Evolutionary conservation across 352 stramenopile species (phyloP).

Genomic region (Pythium periplocum): DNA sequence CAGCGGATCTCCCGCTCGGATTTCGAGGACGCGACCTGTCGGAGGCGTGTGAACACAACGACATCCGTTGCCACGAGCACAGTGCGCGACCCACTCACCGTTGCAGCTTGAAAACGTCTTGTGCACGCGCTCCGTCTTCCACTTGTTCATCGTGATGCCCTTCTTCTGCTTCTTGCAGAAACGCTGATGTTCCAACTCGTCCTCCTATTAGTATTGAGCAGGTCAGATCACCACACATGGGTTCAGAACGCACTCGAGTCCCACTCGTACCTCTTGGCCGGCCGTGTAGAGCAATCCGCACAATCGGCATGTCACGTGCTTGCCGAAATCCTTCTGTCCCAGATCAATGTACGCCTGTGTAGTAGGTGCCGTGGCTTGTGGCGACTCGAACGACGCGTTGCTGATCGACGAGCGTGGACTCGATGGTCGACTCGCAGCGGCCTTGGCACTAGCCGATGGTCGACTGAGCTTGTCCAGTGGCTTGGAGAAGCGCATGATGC

Average conservation of each 20-base stretch:
- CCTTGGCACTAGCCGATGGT: not conserved
- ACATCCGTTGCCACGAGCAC: not conserved
- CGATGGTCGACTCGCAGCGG: too few relatives aligned
- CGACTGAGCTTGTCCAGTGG: constrained; percentile 6
- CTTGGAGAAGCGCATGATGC: constrained; percentile 20
- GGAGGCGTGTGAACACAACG: not conserved
- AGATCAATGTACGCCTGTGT: constrained; percentile 73
- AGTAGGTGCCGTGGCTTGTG: constrained; percentile 10
- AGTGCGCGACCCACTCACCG: constrained; percentile 11
- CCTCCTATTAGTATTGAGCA: constrained; percentile 25
- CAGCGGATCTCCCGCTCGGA: constrained; percentile 42
- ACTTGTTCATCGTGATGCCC: constrained; percentile 51
- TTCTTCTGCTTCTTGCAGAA: constrained; percentile 44
- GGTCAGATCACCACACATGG: not conserved
- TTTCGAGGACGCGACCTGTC: constrained; percentile 55
- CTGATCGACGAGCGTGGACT: too few relatives aligned
- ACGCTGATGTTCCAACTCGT: constrained; percentile 61
- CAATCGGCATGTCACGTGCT: constrained; percentile 43
- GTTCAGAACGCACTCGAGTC: not conserved
- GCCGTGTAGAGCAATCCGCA: constrained; percentile 72
- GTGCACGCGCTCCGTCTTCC: constrained; percentile 60
- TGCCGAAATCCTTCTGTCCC: constrained; percentile 65
- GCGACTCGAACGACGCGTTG: constrained; percentile 3
- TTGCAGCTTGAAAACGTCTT: constrained; percentile 33
- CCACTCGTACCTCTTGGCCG: constrained; percentile 39